Base-by-base conservation (phyloP, 441 rosid species). In the Gossypium lobatum region DNA sequence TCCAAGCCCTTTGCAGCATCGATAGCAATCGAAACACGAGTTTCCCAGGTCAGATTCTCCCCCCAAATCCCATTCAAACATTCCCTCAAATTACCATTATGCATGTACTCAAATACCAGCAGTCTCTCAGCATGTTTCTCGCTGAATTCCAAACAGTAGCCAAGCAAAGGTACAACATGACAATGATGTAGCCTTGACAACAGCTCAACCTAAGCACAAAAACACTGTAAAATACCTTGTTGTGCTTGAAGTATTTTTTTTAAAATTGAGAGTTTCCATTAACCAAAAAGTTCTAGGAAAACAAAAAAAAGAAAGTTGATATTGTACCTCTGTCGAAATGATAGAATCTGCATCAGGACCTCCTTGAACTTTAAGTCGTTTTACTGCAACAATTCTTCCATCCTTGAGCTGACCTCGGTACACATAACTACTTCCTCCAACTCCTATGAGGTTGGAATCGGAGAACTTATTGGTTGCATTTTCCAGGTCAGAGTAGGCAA, bases 141-240 rank as follows among this genome's bases (percentile, higher is more conserved):
- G 45, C 77, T 86, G 80, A 77, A 89, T 73, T 90, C 93, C 2
- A 82, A 90, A 82, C 98, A 95, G 80, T 87, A 95, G 62, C 99
- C 99, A 53, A 91, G 76, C 79, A 95, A 81, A 1, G 99, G 98
- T 76, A 95, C 99, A 77, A 95, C 93, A 20, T 93, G 96, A 81
- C 88, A 91, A 74, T 95, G 99, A 80, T 95, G 92, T 64, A 95
- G 92, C 78, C 96, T 89, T 64, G 98, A 83, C 73, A 93, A 82
- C 67, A 95, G 78, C 78, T 90, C 91, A 37, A 95, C 95, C 99
- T 95, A 79, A 28, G 71, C 48, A 82, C 70, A 78, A 79, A 34
- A 76, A 72, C 46, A 79, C 18, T 45, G 26, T 16, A 73, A 72
- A 34, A 58, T 66, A 42, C 53, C 34, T 2, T 21, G 62, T 50